Evolutionary conservation across 2,329 filamentous ascomycete genomes (phyloP).

Genomic region (Elsinoe perseae): DNA sequence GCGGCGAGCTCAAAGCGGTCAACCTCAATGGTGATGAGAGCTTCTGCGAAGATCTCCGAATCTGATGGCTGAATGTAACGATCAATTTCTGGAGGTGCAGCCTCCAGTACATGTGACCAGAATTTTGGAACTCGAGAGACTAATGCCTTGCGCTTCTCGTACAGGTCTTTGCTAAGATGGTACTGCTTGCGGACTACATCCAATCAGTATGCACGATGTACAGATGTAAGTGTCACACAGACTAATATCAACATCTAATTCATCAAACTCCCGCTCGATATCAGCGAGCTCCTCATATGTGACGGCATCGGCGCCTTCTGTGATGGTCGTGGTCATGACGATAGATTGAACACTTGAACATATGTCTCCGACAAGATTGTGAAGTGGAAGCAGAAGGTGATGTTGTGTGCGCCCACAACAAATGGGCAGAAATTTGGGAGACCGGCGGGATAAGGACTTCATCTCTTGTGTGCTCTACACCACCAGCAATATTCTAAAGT

Average conservation of each 20-base stretch:
- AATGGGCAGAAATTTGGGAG: background rate
- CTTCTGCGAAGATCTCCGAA: slow-evolving; percentile 60
- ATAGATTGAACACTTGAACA: background rate
- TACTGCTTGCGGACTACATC: slow-evolving; percentile 63
- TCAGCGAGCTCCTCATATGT: slow-evolving; percentile 69
- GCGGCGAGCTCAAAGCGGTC: slow-evolving; percentile 69
- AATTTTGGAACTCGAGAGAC: slow-evolving; percentile 73
- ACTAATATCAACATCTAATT: slow-evolving; percentile 77
- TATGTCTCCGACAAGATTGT: background rate
- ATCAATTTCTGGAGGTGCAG: slow-evolving; percentile 77
- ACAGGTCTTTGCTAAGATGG: slow-evolving; percentile 60
- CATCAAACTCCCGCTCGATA: slow-evolving; percentile 76
- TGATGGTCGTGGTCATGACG: background rate
- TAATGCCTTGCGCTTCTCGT: slow-evolving; percentile 64
- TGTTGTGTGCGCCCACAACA: background rate
- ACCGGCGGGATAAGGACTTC: slow-evolving; percentile 6
- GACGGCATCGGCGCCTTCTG: background rate
- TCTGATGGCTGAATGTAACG: slow-evolving; percentile 79
- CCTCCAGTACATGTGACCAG: slow-evolving; percentile 90
- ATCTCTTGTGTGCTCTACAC: background rate
- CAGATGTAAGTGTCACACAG: slow-evolving; percentile 34
- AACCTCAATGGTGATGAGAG: slow-evolving; percentile 62
- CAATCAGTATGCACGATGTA: slow-evolving; percentile 18
- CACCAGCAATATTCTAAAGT: no score
- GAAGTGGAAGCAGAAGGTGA: background rate